Base-by-base conservation (phyloP, 371 early-diverging fungal genomes). In the Fennellomyces sp. region DNA sequence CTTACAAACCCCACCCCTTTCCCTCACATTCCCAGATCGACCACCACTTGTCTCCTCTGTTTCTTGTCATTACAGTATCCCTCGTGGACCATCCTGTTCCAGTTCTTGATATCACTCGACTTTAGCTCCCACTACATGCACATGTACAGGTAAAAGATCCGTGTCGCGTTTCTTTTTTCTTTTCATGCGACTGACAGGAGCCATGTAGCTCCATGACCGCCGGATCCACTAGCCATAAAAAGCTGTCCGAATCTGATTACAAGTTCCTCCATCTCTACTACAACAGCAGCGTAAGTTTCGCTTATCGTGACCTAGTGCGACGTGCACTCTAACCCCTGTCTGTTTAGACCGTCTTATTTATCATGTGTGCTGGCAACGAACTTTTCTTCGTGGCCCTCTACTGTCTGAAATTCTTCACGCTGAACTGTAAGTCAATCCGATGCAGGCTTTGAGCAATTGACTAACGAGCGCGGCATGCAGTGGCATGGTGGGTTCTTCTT, bases 121-220 rank as follows among this genome's bases (percentile, higher is more conserved):
- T 85, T 98, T 38, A 91, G 91, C 67, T 92, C 93, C 58, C 98
- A 98, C 73, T 98, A 98, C 77, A 92, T 97, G 90, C 98, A 98
- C 63, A 98, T 98, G 97, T 95, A 95, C 74, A 87, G 92, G 85
- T 90, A 83, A 66, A 55, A 12, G 15, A 29, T 42, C n/a, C 50
- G n/a, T 8, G 13, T 5, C 19, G 21, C 51, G n/a, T 51, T 13
- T 39, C 11, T 15, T 39, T 11, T 39, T 5, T 45, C 45, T 45
- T 12, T 23, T 45, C 45, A 21, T 45, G 12, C 21, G 5, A 8
- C 17, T 17, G 5, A 11, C n/a, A 21, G 11, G 17, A 27, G 23
- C 5, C 51, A 48, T 45, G 3, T 75, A 91, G 91, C 61, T 91
- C 96, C 25, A 80, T 97, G 68, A 83, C 85, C 2, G 84, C 86